These are phyloP conservation scores for Schoenoplectus tabernaemontani DNA, from an alignment of 202 grass and related monocot species.

Conservation along the genomic window DNA sequence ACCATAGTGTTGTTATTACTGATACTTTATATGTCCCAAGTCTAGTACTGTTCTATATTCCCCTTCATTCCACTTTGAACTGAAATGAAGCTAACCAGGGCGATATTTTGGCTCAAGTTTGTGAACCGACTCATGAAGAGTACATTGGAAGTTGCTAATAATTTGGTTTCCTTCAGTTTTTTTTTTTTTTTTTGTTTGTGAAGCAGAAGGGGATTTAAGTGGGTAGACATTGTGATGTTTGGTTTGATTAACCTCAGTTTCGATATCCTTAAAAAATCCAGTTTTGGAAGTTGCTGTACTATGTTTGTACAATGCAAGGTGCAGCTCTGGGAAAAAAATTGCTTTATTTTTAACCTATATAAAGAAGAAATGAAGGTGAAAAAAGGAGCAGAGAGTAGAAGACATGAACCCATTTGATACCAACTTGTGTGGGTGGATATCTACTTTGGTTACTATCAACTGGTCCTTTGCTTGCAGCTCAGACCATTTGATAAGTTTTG, in stretches of 20 bases:
- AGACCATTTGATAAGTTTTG: not conserved
- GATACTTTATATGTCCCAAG: not conserved
- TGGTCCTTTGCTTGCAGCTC: not conserved
- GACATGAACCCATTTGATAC: not conserved
- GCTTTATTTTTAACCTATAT: not conserved
- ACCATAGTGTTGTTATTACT: not conserved
- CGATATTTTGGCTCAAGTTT: constrained; percentile 2
- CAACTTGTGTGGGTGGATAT: not conserved
- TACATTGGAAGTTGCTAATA: not conserved
- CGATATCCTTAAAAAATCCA: not conserved
- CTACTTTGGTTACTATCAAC: not conserved
- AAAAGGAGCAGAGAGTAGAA: not conserved
- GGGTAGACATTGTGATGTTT: not conserved
- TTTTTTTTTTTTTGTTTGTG: not conserved
- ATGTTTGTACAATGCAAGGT: not conserved
- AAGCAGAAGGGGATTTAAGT: not conserved
- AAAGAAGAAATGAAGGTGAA: not conserved
- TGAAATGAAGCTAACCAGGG: not conserved
- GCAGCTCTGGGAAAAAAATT: not conserved
- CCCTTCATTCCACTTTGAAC: not conserved
- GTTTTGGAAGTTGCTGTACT: not conserved
- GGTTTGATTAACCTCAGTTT: not conserved
- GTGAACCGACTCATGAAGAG: not conserved
- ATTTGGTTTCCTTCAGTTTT: not conserved
- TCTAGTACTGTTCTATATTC: not conserved